Base-by-base conservation (phyloP, 768 basidiomycete species). In the Mycena olivaceomarginata region DNA sequence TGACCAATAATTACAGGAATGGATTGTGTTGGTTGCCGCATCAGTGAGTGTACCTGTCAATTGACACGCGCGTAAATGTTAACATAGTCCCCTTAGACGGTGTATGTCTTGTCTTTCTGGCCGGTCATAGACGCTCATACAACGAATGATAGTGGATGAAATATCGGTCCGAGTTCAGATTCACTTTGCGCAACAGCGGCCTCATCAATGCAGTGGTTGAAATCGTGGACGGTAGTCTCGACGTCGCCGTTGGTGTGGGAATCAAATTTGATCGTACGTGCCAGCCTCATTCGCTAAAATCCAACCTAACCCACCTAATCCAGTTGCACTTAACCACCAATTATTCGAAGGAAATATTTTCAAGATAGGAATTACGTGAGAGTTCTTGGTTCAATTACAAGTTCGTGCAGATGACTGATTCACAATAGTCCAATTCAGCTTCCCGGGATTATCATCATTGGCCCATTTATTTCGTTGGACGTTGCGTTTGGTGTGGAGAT, bases 361-460 rank as follows among this genome's bases (percentile, higher is more conserved):
- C 43, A 15, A 45, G 43, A 45, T 31, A 45, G 15, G 11, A 45
- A 15, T 45, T 45, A 10, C 43, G 11, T 45, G 43, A 45, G 15
- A 45, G 10, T 45, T 15, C 43, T 45, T 15, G 43, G 11, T 15
- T 15, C n/a, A 45, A 45, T 45, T 45, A 3, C 15, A 45, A 45
- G 11, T 11, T 10, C 43, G 11, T 45, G 43, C 43, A 45, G 10
- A 11, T 6, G 43, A 11, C 15, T 10, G 43, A 45, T 45, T 45
- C 15, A 45, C 15, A 40, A 20, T 25, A 60, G 56, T 31, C 69
- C 67, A n/a, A 18, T 69, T 9, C 15, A 31, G 8, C 60, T 70
- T 62, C 69, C 56, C n/a, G 56, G 56, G 5, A 45, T 70, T 25
- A 22, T 70, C 10, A 37, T 60, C 56, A 9, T 70, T 12, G 69